Conservation (phyloP, 2,329 filamentous ascomycete genomes). For the Myriosclerotinia duriaeana region DNA sequence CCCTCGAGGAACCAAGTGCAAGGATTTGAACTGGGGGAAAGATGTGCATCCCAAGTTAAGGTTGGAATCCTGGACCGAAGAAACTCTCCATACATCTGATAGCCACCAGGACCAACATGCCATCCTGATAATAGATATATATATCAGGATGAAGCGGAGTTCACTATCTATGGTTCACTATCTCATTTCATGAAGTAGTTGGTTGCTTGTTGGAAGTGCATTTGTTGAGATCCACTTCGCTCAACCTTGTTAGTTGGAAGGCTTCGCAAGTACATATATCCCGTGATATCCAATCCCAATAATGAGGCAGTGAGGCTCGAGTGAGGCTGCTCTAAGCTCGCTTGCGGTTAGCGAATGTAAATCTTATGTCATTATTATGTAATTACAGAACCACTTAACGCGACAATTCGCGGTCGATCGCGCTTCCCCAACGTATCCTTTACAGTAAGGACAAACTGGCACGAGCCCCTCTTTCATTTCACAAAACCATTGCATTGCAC, state of each 20-base stretch:
- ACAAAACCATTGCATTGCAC: not conserved
- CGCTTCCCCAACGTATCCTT: not conserved
- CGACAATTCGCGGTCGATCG: slow-evolving; percentile 8
- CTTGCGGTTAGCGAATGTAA: not conserved
- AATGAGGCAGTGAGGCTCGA: too few species aligned
- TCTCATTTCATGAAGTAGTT: not conserved
- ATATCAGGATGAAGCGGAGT: not conserved
- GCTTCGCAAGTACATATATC: too few species aligned
- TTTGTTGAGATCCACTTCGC: not conserved
- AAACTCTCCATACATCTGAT: too few species aligned
- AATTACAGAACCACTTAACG: slow-evolving; percentile 10
- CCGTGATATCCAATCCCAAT: too few species aligned
- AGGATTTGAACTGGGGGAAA: not conserved
- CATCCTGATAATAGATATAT: too few species aligned
- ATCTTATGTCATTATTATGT: slow-evolving; percentile 1
- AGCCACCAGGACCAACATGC: not conserved
- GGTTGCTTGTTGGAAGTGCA: not conserved
- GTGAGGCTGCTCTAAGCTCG: not conserved
- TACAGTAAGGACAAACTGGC: not conserved
- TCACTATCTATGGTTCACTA: not conserved
- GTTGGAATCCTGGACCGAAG: not conserved
- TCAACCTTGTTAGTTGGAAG: not conserved
- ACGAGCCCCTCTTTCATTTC: slow-evolving; percentile 18
- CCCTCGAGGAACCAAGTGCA: not conserved
- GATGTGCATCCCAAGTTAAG: slow-evolving; percentile 10